Evolutionary conservation across 2,329 filamentous ascomycete genomes (phyloP), one percentile per base, ranked within the genome.

Genomic region (Fusarium lateritium): DNA sequence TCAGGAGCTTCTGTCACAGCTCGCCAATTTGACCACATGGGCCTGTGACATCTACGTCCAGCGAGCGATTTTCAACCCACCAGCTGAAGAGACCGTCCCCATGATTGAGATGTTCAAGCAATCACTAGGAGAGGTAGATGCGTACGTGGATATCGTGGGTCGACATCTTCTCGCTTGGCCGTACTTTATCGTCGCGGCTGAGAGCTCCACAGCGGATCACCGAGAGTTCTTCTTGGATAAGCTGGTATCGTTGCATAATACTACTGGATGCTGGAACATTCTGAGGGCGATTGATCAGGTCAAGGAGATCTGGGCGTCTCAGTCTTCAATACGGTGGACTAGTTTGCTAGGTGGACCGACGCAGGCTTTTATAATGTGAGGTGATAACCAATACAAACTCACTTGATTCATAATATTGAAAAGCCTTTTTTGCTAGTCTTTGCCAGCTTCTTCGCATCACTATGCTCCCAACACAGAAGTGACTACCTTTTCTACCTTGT

Each of bases 291-390:
- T 73, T n/a, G 70, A 73, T 4, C 70, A 73, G 14, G 66, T 73
- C 1, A 58, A 69, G 21, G 68, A 71, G 15, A 73, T 73, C 26
- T 73, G 70, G 70, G 70, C 65, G 9, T 67, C 68, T 2, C 70
- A 73, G 15, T 73, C 70, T 19, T 71, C 59, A 31, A 61, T 73
- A 2, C 19, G 70, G 0, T 73, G 70, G 70, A 73, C 70, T 1
- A 73, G 70, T 31, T 51, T 73, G 47, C 14, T 73, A 8, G 70
- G 70, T 13, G 67, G 70, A 2, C 70, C 70, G 4, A 73, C 58
- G 4, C 70, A 73, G 13, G 70, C 70, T 21, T 56, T 73, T 11
- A 73, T 73, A n/a, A 73, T 73, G 70, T 73, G 56, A 47, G 19
- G 10, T 19, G 7, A n/a, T 39, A 19, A 39, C n/a, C 15, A 36